These are phyloP conservation scores for Quercus alba DNA, from an alignment of 306 rosid genomes.

Conservation along the genomic window DNA sequence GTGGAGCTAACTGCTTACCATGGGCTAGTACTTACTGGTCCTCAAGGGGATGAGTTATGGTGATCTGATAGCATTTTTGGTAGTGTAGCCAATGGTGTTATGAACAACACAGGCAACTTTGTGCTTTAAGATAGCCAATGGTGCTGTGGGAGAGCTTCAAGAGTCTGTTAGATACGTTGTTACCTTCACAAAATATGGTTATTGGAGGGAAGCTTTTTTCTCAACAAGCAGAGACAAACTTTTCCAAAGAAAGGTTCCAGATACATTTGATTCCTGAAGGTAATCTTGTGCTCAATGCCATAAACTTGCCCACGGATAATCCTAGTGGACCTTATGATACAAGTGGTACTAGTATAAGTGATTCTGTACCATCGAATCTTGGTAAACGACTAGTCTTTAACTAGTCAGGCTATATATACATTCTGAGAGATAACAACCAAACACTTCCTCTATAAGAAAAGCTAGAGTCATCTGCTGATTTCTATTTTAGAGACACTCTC, in stretches of 20 bases:
- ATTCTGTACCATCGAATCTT: slow-evolving; percentile 4
- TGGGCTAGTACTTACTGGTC: slow-evolving; percentile 30
- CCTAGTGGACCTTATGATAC: slow-evolving; percentile 25
- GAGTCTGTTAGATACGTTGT: slow-evolving; percentile 32
- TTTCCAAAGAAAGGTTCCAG: slow-evolving; percentile 34
- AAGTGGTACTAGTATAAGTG: not conserved
- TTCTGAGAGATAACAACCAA: slow-evolving; percentile 10
- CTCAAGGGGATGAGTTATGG: slow-evolving; percentile 32
- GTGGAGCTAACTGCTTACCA: slow-evolving; percentile 21
- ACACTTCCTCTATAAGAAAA: too few relatives aligned
- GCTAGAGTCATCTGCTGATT: too few relatives aligned
- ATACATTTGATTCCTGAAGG: slow-evolving; percentile 23
- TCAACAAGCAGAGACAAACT: slow-evolving; percentile 16
- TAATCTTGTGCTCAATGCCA: slow-evolving; percentile 27
- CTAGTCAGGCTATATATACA: slow-evolving; percentile 29
- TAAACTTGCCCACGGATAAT: slow-evolving; percentile 28
- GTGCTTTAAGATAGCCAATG: slow-evolving; percentile 27
- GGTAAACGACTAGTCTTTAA: slow-evolving; percentile 32
- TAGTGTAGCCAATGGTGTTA: slow-evolving; percentile 13
- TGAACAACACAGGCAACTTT: slow-evolving; percentile 47
- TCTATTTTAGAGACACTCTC: too few relatives aligned
- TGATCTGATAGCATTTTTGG: not conserved
- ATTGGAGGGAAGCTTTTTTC: slow-evolving; percentile 32
- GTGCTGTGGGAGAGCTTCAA: slow-evolving; percentile 52
- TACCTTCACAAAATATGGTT: slow-evolving; percentile 42